Evolutionary conservation across 2,329 filamentous ascomycete genomes (phyloP).

Genomic region (Pseudocercospora cruenta): DNA sequence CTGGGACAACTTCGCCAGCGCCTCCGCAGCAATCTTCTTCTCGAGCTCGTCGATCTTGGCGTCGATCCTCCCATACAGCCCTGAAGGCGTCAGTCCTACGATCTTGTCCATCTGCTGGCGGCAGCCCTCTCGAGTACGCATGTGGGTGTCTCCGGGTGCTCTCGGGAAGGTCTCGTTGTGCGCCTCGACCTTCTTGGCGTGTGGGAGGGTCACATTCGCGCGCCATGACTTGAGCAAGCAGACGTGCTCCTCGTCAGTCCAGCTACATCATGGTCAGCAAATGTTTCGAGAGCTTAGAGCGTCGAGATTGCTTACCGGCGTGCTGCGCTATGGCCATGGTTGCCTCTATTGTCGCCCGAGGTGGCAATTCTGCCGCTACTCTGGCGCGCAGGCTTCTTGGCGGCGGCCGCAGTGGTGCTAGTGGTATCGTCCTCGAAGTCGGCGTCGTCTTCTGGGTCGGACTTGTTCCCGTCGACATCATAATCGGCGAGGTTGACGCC

Average conservation of each 20-base stretch:
- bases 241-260: neutral
- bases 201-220: neutral
- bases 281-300: neutral
- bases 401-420: neutral
- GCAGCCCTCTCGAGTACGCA: constrained; percentile 5
- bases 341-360: neutral
- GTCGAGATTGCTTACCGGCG: neutral
- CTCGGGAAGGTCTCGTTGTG: neutral
- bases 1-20: neutral
- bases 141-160: neutral
- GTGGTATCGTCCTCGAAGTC: neutral
- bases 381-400: neutral
- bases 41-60: constrained; percentile 10
- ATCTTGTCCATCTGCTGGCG: constrained; percentile 5
- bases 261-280: neutral
- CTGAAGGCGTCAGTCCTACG: neutral
- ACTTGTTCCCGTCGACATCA: constrained; percentile 1
- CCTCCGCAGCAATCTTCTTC: neutral
- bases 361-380: neutral
- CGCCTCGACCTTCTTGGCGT: neutral
- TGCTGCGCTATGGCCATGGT: neutral
- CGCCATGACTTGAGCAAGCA: constrained; percentile 9
- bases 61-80: constrained; percentile 5
- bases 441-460: neutral
- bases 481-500: constrained; percentile 6